Evolutionary conservation across 495 filamentous ascomycete species (phyloP), one percentile per base, ranked within the genome.

Genomic region (Polyplosphaeria fusca): DNA sequence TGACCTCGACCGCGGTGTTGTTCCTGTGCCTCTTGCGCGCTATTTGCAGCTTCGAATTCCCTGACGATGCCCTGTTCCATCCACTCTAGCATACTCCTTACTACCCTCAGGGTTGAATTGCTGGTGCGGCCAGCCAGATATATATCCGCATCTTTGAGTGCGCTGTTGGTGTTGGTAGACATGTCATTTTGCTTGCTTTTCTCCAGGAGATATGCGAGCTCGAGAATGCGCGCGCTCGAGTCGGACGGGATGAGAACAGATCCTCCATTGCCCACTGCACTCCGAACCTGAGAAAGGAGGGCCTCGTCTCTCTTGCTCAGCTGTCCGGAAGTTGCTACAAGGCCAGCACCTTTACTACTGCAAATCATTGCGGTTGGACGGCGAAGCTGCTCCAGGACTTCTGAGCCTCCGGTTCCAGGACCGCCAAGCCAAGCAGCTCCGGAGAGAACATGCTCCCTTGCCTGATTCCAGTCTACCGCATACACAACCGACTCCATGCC

Each of bases 81-180:
- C 93, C 93, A 99, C 69, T 99, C 93, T 49, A 97, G 73, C 90
- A 97, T 95, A 68, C 92, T 96, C 58, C 90, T 80, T 14, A 91
- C 87, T 50, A 95, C 84, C 52, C 86, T 76, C 84, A 95, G 89
- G 1, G 89, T 92, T 22, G 87, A 87, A 47, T 83, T 80, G 47
- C 86, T 84, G 58, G 85, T 91, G 43, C 81, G 85, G 18, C 88
- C 89, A 0, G 88, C 92, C 30, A 99, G 71, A 67, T 91, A 96
- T 0, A 96, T 71, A 50, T 83, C 86, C 0, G 88, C 79, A 2
- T 76, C 75, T 63, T 82, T 83, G 25, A 95, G 79, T 4, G 82
- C 77, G 9, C 47, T 61, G 20, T 28, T 55, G 19, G 73, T 70
- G 2, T 73, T 74, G 4, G 61, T 52, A n/a, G 67, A 58, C 12